Evolutionary conservation across 805 yeast genomes (phyloP), one percentile per base, ranked within the genome.

Genomic region (Saturnispora ahearnii): DNA sequence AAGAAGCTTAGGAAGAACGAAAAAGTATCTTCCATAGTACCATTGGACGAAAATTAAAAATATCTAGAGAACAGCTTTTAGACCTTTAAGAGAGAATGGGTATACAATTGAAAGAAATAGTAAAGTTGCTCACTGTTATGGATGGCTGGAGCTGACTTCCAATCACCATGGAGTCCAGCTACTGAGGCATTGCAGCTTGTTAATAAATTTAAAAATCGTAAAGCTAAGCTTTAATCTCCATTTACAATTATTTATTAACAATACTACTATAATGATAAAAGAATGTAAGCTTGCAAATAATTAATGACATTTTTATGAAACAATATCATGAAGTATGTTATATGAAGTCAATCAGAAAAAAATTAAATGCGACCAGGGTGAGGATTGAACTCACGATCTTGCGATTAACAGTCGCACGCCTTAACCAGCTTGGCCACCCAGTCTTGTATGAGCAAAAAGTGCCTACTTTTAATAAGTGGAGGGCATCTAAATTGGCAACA

Each of bases 51-150:
- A 58, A 15, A 67, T 79, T 37, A 79, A 77, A 41, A 66, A n/a
- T 80, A 9, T 68, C 71, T 22, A 69, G 73, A 44, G 62, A 71
- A 41, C 79, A 79, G 91, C 87, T 0, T 73, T 81, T 49, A 73
- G 90, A 62, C 90, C 90, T 0, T 84, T 73, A 2, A 69, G 89
- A 57, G 58, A 66, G 18, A 81, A 77, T 8, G 89, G 89, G 12
- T 71, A 75, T 6, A 71, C 84, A 53, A 62, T 81, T 5, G 79
- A 75, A 53, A 57, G 68, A 41, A 73, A 69, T 44, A 55, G 58
- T 22, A 52, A 41, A 84, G 59, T 81, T 79, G 51, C 76, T 80
- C 71, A 81, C 67, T 64, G 81, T 66, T 63, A 70, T 78, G 12
- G 67, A 15, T 78, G 76, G 55, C 73, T 67, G 13, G 65, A 62